Evolutionary conservation across 768 basidiomycete genomes (phyloP).

Genomic region (Lepiota brunneoincarnata): DNA sequence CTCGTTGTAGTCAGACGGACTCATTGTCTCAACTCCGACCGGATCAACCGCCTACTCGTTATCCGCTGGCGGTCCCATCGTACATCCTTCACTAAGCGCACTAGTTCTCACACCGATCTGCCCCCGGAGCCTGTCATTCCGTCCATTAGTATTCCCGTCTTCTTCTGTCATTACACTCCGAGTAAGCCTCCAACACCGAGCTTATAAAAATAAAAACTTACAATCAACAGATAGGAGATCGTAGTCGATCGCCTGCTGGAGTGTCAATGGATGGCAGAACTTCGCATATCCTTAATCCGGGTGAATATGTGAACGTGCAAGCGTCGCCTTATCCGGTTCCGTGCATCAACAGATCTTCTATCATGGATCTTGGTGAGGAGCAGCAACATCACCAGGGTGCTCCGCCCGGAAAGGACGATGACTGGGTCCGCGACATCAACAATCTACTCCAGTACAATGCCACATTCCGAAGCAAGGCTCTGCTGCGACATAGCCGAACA

Average conservation of each 20-base stretch:
- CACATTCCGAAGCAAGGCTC: constrained; percentile 88
- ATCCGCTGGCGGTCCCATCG: constrained; percentile 94
- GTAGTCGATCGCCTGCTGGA: constrained; percentile 82
- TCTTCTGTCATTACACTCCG: constrained; percentile 74
- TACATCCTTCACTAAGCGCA: constrained; percentile 88
- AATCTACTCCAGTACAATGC: constrained; percentile 93
- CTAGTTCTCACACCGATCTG: constrained; percentile 95
- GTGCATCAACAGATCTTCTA: constrained; percentile 86
- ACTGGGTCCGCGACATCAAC: constrained; percentile 97
- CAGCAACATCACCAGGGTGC: constrained; percentile 58
- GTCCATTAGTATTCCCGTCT: constrained; percentile 87
- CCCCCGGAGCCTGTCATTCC: constrained; percentile 87
- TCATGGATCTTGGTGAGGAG: constrained; percentile 48
- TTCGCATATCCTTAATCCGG: constrained; percentile 77
- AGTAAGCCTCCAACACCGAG: constrained; percentile 38
- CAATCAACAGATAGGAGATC: constrained; percentile 68
- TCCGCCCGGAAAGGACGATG: constrained; percentile 80
- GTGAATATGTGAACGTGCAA: constrained; percentile 82
- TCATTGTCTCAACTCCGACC: constrained; percentile 94
- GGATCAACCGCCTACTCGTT: constrained; percentile 96
- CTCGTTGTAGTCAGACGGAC: constrained; percentile 73
- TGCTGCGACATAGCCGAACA: constrained; percentile 71
- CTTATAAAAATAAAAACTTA: background rate
- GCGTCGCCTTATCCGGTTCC: constrained; percentile 90
- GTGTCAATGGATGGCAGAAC: constrained; percentile 93